Conservation (phyloP, 2,329 filamentous ascomycete genomes). For the Fulvia fulva region DNA sequence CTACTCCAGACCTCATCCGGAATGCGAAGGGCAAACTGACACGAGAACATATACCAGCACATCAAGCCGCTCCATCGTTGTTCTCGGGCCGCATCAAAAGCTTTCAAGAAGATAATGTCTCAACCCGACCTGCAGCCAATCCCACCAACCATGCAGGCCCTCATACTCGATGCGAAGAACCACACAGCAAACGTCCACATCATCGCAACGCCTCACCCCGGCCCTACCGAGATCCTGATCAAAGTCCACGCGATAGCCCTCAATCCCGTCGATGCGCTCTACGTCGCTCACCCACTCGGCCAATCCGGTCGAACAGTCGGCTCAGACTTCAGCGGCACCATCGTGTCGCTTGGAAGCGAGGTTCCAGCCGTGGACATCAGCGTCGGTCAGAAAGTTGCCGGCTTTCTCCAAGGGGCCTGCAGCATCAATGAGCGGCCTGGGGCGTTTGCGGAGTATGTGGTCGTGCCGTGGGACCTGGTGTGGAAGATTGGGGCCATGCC, state of each 20-base stretch:
- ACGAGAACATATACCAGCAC: too few relatives aligned
- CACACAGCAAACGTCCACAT: neutral
- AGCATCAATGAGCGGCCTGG: conserved; percentile 43
- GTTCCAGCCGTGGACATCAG: conserved; percentile 18
- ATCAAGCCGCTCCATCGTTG: too few relatives aligned
- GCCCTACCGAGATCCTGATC: conserved; percentile 24
- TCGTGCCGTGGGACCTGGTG: conserved; percentile 35
- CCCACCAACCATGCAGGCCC: neutral
- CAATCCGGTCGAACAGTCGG: conserved; percentile 32
- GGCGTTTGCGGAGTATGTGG: conserved; percentile 45
- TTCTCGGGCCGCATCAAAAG: neutral
- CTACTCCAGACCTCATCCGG: too few relatives aligned
- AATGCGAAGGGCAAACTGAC: too few relatives aligned
- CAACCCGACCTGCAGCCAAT: neutral
- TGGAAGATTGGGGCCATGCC: conserved; percentile 38
- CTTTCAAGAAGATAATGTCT: too few relatives aligned
- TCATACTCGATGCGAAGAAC: neutral
- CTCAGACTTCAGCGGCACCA: conserved; percentile 41
- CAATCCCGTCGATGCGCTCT: conserved; percentile 36
- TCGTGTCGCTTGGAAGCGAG: conserved; percentile 22
- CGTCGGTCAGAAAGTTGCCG: conserved; percentile 36
- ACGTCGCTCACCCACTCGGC: conserved; percentile 35
- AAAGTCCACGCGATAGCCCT: conserved; percentile 28
- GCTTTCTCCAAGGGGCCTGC: conserved; percentile 44
- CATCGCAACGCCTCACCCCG: neutral